phyloP scores from a whole-genome alignment of 768 basidiomycete species.

The Mycena latifolia region DNA sequence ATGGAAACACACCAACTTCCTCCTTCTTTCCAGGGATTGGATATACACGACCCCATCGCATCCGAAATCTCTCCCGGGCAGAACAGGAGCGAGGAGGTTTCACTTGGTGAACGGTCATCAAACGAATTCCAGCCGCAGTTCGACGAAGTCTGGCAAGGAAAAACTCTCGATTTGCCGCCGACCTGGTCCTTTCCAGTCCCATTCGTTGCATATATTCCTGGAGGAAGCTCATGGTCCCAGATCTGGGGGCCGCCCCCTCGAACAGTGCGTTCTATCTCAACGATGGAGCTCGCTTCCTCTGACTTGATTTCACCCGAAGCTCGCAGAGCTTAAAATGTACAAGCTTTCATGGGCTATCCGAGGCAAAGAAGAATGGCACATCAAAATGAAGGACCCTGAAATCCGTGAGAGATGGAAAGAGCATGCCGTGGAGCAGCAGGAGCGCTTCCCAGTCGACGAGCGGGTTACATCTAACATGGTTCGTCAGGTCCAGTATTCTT shows the following conservation, averaged over 20 bases:
- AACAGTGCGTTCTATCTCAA: not conserved
- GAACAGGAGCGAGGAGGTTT: not conserved
- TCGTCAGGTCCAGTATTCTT: not conserved
- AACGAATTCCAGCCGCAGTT: too few relatives aligned
- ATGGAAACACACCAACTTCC: not conserved
- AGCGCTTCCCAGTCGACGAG: not conserved
- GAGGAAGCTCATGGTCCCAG: too few relatives aligned
- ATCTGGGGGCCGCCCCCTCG: constrained; percentile 4
- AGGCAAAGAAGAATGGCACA: constrained; percentile 26
- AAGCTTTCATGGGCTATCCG: constrained; percentile 30
- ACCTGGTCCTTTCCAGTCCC: constrained; percentile 4
- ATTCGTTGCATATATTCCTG: not conserved
- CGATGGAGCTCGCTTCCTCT: too few relatives aligned
- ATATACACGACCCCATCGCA: not conserved
- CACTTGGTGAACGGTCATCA: too few relatives aligned
- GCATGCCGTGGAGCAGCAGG: not conserved
- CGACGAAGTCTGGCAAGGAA: not conserved
- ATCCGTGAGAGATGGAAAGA: constrained; percentile 28
- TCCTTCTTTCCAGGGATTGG: not conserved
- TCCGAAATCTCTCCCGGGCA: not conserved
- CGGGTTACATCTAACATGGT: constrained; percentile 7
- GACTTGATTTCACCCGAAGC: not conserved
- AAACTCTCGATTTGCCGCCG: not conserved
- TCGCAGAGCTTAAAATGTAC: constrained; percentile 25
- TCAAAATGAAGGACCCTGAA: constrained; percentile 12